Conservation (phyloP, 257 asterid species). For the Nicotiana knightiana region DNA sequence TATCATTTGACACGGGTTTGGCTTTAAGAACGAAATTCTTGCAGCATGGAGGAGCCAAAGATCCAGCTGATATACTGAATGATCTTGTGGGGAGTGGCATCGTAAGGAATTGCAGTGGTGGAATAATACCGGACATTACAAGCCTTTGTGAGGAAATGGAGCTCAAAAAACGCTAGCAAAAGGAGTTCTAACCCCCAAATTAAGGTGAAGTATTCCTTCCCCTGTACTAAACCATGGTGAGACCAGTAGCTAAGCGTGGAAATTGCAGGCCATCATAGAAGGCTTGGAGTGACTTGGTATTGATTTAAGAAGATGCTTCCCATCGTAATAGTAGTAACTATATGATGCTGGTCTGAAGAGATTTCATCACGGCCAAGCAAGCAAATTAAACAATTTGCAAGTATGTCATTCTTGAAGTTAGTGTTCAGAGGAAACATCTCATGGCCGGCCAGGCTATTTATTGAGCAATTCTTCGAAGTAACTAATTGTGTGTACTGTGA, state of each 20-base stretch:
- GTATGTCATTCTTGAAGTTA: neutral
- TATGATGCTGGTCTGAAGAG: neutral
- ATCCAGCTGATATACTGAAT: constrained; percentile 55
- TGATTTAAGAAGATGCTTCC: neutral
- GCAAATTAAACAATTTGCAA: neutral
- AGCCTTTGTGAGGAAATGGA: constrained; percentile 63
- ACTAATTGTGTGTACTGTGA: neutral
- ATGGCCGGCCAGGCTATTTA: neutral
- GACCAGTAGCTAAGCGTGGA: neutral
- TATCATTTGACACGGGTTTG: constrained; percentile 69
- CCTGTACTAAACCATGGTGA: neutral
- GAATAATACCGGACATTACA: constrained; percentile 67
- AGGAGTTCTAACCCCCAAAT: neutral
- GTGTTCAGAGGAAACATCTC: neutral
- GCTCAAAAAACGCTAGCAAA: constrained; percentile 17
- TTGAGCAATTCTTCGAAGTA: neutral
- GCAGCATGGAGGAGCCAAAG: constrained; percentile 95
- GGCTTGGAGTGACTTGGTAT: neutral
- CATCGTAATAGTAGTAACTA: neutral
- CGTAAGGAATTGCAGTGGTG: constrained; percentile 38
- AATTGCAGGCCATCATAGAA: neutral
- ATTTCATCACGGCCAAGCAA: neutral
- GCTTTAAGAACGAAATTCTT: constrained; percentile 66
- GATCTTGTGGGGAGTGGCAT: constrained; percentile 63
- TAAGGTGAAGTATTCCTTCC: neutral